Evolutionary conservation across 2,329 filamentous ascomycete genomes (phyloP).

Genomic region (Tolypocladium tundrense): DNA sequence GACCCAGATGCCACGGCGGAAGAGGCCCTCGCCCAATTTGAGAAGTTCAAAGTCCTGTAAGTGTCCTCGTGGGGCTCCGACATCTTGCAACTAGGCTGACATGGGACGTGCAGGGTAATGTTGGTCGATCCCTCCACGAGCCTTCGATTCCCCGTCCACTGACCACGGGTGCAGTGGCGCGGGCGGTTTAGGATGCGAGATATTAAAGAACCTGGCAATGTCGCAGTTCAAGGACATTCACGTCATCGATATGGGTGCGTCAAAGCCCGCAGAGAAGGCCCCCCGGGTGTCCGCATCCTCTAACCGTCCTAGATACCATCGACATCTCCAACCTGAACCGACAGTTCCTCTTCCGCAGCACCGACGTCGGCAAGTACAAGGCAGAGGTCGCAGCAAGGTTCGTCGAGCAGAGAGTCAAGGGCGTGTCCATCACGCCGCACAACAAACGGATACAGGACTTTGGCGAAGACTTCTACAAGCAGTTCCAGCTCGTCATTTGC

Average conservation of each 20-base stretch:
- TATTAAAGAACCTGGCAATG: constrained; percentile 89
- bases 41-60: constrained; percentile 66
- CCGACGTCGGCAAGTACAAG: constrained; percentile 88
- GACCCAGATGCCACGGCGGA: constrained; percentile 48
- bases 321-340: constrained; percentile 97
- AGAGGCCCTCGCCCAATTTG: constrained; percentile 45
- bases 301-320: constrained; percentile 67
- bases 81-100: not conserved
- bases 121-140: constrained; percentile 20
- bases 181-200: constrained; percentile 89
- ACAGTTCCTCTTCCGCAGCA: constrained; percentile 88
- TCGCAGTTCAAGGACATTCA: constrained; percentile 96
- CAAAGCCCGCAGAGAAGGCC: not conserved
- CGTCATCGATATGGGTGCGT: constrained; percentile 92
- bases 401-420: constrained; percentile 79
- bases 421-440: constrained; percentile 86
- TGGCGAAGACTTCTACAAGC: constrained; percentile 91
- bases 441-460: constrained; percentile 96
- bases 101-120: constrained; percentile 35
- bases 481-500: constrained; percentile 89
- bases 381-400: constrained; percentile 88
- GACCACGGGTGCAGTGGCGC: constrained; percentile 54
- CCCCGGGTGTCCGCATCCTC: not conserved
- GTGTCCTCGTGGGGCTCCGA: constrained; percentile 16
- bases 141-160: not conserved